Evolutionary conservation across 2,329 filamentous ascomycete genomes (phyloP).

Genomic region (Colletotrichum sp.): DNA sequence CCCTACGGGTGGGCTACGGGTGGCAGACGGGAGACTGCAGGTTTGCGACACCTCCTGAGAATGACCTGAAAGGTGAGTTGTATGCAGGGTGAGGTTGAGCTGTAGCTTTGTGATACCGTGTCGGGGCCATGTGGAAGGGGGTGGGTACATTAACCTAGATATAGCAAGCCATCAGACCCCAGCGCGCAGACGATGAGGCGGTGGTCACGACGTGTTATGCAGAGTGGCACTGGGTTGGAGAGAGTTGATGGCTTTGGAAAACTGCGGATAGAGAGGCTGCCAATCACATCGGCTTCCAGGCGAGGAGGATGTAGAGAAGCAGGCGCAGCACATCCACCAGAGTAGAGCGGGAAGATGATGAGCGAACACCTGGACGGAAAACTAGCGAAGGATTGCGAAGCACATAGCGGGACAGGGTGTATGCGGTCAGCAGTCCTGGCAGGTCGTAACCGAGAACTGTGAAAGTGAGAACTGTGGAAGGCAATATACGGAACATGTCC

Average conservation of each 20-base stretch:
- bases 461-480: neutral
- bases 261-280: neutral
- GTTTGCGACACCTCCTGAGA: slow-evolving; percentile 14
- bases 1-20: slow-evolving; percentile 11
- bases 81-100: neutral
- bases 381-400: neutral
- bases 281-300: slow-evolving; percentile 3
- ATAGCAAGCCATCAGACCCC: slow-evolving; percentile 2
- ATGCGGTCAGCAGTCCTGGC: neutral
- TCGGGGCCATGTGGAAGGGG: slow-evolving; percentile 7
- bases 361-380: neutral
- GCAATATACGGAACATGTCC: neutral
- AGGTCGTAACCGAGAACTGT: neutral
- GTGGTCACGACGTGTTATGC: neutral
- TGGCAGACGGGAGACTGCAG: slow-evolving; percentile 17
- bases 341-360: neutral
- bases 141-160: slow-evolving; percentile 4
- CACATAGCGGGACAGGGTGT: neutral
- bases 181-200: neutral
- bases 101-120: slow-evolving; percentile 3
- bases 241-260: neutral
- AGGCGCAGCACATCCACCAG: neutral
- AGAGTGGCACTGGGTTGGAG: neutral
- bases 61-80: slow-evolving; percentile 9
- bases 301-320: neutral